These are phyloP conservation scores for Calonectria fujianensis DNA, from an alignment of 2,329 filamentous ascomycete genomes.

Conservation along the genomic window DNA sequence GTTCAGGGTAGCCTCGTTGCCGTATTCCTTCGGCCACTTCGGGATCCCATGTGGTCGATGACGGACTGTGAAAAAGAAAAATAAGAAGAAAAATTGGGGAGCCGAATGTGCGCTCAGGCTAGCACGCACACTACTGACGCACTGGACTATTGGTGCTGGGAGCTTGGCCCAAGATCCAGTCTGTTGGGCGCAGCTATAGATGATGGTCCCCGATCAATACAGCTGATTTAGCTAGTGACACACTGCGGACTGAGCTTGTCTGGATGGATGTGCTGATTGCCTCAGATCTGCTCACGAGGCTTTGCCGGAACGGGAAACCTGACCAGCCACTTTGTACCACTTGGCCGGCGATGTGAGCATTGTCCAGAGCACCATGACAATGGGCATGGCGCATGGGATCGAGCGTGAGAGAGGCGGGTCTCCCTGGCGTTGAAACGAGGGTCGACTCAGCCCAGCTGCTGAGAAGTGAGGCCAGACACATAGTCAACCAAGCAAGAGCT, in stretches of 20 bases:
- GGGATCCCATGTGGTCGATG: background rate
- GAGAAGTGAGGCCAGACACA: background rate
- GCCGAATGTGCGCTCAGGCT: background rate
- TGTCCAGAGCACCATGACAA: background rate
- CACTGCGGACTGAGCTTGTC: constrained; percentile 7
- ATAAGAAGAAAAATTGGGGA: background rate
- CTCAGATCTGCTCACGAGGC: background rate
- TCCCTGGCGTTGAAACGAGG: constrained; percentile 11
- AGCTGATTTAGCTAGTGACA: constrained; percentile 2
- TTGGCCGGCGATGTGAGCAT: background rate
- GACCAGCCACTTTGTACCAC: constrained; percentile 10
- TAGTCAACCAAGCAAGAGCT: background rate
- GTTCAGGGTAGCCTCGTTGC: background rate
- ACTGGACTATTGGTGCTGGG: background rate
- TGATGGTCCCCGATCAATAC: constrained; percentile 9
- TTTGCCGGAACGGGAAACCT: background rate
- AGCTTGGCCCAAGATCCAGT: constrained; percentile 16
- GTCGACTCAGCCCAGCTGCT: background rate
- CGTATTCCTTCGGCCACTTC: background rate
- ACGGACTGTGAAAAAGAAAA: background rate
- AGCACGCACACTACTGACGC: background rate
- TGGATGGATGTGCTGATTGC: constrained; percentile 4
- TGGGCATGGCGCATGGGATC: constrained; percentile 1
- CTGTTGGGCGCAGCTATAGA: constrained; percentile 7
- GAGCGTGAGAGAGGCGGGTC: background rate